These are phyloP conservation scores for Naganishia antarctica DNA, from an alignment of 768 basidiomycete species.

Conservation along the genomic window DNA sequence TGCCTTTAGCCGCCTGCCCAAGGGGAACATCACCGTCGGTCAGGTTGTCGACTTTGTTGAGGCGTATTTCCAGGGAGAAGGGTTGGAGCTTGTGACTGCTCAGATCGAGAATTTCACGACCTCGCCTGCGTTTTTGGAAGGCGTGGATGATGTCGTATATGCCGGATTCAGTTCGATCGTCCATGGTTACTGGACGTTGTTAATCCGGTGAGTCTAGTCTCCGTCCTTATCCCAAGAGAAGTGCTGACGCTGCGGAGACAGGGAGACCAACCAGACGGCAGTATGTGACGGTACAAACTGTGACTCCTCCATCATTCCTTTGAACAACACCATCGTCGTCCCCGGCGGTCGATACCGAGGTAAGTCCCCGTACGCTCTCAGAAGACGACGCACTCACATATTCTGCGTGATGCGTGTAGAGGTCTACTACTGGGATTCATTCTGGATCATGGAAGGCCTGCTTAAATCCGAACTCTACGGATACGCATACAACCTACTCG, in stretches of 20 bases:
- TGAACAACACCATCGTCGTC: conserved; percentile 86
- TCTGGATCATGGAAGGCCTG: conserved; percentile 81
- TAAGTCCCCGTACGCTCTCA: conserved; percentile 5
- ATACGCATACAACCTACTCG: conserved; percentile 69
- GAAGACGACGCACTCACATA: conserved; percentile 20
- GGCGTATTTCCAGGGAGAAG: conserved; percentile 73
- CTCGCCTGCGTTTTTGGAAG: conserved; percentile 64
- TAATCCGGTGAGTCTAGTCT: conserved; percentile 55
- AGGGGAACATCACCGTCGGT: conserved; percentile 58
- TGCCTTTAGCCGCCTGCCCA: conserved; percentile 56
- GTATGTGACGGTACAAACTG: conserved; percentile 62
- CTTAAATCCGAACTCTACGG: conserved; percentile 69
- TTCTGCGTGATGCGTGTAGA: conserved; percentile 2
- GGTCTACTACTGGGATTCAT: conserved; percentile 59
- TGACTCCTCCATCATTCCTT: conserved; percentile 77
- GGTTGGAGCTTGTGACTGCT: conserved; percentile 68
- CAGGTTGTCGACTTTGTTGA: conserved; percentile 67
- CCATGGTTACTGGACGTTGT: conserved; percentile 74
- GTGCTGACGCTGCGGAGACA: conserved; percentile 21
- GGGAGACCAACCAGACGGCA: conserved; percentile 63
- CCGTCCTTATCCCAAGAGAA: neutral
- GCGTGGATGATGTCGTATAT: conserved; percentile 65
- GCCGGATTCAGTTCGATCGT: conserved; percentile 72
- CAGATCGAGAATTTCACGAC: conserved; percentile 61
- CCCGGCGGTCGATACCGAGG: conserved; percentile 83